Evolutionary conservation across 148 eudicot genomes (phyloP).

Genomic region (Chenopodium quinoa): DNA sequence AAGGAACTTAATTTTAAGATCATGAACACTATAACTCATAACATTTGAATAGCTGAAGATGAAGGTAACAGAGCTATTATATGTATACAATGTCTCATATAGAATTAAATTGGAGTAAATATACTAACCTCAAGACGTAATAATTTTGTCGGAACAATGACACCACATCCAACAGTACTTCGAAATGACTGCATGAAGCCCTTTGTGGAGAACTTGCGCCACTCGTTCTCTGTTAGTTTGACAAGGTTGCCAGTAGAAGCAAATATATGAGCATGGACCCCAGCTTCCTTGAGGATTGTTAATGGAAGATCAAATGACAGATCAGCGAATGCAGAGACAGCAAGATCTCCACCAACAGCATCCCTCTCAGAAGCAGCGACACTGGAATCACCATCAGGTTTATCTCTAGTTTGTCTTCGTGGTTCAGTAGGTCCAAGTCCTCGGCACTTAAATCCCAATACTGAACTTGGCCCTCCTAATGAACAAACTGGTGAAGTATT

Average conservation of each 20-base stretch:
- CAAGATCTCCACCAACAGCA: conserved; percentile 81
- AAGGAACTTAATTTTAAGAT: conserved; percentile 1
- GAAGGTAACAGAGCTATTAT: not conserved
- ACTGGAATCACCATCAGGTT: conserved; percentile 32
- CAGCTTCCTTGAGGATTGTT: conserved; percentile 66
- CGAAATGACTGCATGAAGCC: conserved; percentile 64
- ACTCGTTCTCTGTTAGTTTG: conserved; percentile 64
- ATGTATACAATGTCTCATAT: not conserved
- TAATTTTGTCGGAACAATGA: conserved; percentile 74
- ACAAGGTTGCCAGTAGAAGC: conserved; percentile 76
- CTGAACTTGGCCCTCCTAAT: conserved; percentile 64
- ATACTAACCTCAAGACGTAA: conserved; percentile 87
- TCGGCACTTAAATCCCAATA: conserved; percentile 73
- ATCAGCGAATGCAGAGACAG: conserved; percentile 85
- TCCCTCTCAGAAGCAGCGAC: conserved; percentile 43
- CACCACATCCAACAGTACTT: conserved; percentile 71
- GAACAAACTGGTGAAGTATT: conserved; percentile 84
- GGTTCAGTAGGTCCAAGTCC: conserved; percentile 86
- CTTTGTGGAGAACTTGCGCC: conserved; percentile 42
- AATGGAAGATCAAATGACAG: conserved; percentile 86
- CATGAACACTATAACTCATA: not conserved
- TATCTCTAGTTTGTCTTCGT: conserved; percentile 48
- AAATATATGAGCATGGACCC: conserved; percentile 79
- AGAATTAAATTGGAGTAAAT: not conserved
- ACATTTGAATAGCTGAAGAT: not conserved